A percentile compares a stretch with the other conserved stretches of the same genome.
These are phyloP conservation scores for Xylaria venustula DNA, from an alignment of 495 filamentous ascomycete genomes.

Conservation along the genomic window DNA sequence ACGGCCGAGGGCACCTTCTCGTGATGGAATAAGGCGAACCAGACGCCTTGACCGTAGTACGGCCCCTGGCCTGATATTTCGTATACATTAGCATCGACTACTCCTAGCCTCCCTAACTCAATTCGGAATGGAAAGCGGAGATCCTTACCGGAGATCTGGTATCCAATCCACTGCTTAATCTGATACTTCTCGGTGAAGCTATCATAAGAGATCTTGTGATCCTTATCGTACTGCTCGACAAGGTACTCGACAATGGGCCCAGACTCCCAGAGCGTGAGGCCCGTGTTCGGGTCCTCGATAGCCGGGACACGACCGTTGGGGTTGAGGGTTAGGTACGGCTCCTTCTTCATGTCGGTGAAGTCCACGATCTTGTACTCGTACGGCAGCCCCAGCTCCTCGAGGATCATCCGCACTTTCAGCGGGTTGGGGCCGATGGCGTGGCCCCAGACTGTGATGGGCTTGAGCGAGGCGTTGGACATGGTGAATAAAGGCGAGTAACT, in stretches of 20 bases:
- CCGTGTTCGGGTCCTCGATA: constrained; percentile 53
- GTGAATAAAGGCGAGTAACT: no score
- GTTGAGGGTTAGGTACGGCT: constrained; percentile 56
- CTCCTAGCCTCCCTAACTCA: no score
- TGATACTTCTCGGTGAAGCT: constrained; percentile 22
- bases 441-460: constrained; percentile 22
- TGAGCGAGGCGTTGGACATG: constrained; percentile 9
- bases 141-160: constrained; percentile 39
- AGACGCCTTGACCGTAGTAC: constrained; percentile 45
- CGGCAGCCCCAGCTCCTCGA: constrained; percentile 59
- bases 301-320: constrained; percentile 65
- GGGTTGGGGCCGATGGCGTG: constrained; percentile 58
- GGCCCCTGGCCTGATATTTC: constrained; percentile 42
- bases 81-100: no score
- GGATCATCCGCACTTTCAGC: constrained; percentile 61
- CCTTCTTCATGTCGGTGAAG: constrained; percentile 38
- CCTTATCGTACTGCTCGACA: constrained; percentile 62
- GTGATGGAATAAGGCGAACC: constrained; percentile 37
- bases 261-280: constrained; percentile 65
- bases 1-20: constrained; percentile 41
- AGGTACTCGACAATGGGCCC: constrained; percentile 67
- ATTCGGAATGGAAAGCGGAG: neutral
- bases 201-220: constrained; percentile 53
- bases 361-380: constrained; percentile 40
- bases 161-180: constrained; percentile 41